These are phyloP conservation scores for Aspergillus wentii DNA, from an alignment of 495 filamentous ascomycete genomes.

Conservation along the genomic window DNA sequence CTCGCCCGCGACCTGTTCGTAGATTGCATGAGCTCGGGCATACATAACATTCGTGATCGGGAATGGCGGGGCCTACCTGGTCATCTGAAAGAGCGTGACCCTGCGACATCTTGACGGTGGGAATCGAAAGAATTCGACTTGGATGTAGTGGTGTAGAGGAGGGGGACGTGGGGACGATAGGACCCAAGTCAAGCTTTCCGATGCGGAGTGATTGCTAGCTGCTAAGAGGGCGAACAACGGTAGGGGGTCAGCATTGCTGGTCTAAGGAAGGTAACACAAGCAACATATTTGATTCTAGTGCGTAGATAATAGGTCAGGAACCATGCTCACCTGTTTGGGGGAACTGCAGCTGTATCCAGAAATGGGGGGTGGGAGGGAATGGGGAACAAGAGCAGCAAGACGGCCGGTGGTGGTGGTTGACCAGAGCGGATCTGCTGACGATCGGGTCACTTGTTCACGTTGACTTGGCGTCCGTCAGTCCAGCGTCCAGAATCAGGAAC, in stretches of 20 bases:
- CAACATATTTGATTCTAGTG: no score
- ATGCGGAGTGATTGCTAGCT: constrained; percentile 9
- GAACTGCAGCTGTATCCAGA: no score
- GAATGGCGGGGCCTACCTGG: constrained; percentile 57
- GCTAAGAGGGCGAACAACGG: no score
- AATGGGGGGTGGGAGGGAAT: not conserved
- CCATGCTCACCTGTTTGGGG: constrained; percentile 3
- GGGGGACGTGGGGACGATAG: constrained; percentile 11
- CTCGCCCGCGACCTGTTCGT: constrained; percentile 76
- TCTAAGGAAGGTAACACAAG: no score
- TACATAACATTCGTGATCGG: constrained; percentile 7
- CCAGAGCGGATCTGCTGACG: constrained; percentile 17
- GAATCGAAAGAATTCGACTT: constrained; percentile 16
- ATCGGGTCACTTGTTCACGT: constrained; percentile 8
- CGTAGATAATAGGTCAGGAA: no score
- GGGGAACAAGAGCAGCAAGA: not conserved
- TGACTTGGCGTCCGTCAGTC: constrained; percentile 2
- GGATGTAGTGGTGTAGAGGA: constrained; percentile 20
- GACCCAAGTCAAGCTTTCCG: constrained; percentile 10
- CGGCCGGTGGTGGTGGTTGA: not conserved
- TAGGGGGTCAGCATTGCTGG: no score
- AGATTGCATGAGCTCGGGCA: constrained; percentile 13
- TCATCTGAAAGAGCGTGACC: constrained; percentile 93
- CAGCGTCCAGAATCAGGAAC: not conserved
- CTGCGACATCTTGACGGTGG: constrained; percentile 72